These are phyloP conservation scores for Pseudogymnoascus sp. DNA, from an alignment of 2,329 filamentous ascomycete genomes.

Conservation along the genomic window DNA sequence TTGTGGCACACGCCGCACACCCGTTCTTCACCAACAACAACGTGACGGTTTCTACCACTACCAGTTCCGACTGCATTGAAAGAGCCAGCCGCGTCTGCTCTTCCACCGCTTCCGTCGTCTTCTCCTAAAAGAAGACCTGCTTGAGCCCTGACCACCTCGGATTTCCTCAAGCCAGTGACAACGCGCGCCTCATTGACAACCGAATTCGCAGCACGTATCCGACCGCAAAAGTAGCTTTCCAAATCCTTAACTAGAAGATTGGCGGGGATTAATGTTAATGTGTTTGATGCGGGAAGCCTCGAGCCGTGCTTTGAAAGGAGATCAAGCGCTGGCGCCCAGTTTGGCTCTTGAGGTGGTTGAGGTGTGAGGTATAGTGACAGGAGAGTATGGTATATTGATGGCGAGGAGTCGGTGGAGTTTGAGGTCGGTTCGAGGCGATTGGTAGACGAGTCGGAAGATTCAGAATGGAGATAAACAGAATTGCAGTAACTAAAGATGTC, in stretches of 20 bases:
- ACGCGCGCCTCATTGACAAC: slow-evolving; percentile 75
- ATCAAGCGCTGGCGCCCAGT: slow-evolving; percentile 72
- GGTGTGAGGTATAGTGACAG: slow-evolving; percentile 85
- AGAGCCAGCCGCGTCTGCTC: slow-evolving; percentile 15
- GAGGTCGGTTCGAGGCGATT: slow-evolving; percentile 25
- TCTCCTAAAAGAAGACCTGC: slow-evolving; percentile 68
- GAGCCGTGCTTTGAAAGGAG: slow-evolving; percentile 90
- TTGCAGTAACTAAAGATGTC: slow-evolving; percentile 68
- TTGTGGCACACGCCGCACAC: slow-evolving; percentile 93
- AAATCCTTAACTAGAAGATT: slow-evolving; percentile 71
- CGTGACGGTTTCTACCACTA: slow-evolving; percentile 54
- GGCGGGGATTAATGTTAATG: slow-evolving; percentile 77
- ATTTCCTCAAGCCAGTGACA: slow-evolving; percentile 66
- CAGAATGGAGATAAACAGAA: slow-evolving; percentile 62
- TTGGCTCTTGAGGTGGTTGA: slow-evolving; percentile 61
- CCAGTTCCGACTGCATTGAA: slow-evolving; percentile 40
- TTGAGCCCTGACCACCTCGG: slow-evolving; percentile 72
- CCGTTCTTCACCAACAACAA: slow-evolving; percentile 78
- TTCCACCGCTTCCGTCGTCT: slow-evolving; percentile 44
- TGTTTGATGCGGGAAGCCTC: slow-evolving; percentile 79
- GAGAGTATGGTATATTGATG: slow-evolving; percentile 86
- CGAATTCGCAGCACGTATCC: slow-evolving; percentile 79
- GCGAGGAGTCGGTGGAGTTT: slow-evolving; percentile 43
- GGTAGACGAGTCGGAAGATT: slow-evolving; percentile 28
- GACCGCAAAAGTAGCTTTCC: slow-evolving; percentile 83